phyloP scores from a whole-genome alignment of 345 rosid species.

The Bretschneidera sinensis region DNA sequence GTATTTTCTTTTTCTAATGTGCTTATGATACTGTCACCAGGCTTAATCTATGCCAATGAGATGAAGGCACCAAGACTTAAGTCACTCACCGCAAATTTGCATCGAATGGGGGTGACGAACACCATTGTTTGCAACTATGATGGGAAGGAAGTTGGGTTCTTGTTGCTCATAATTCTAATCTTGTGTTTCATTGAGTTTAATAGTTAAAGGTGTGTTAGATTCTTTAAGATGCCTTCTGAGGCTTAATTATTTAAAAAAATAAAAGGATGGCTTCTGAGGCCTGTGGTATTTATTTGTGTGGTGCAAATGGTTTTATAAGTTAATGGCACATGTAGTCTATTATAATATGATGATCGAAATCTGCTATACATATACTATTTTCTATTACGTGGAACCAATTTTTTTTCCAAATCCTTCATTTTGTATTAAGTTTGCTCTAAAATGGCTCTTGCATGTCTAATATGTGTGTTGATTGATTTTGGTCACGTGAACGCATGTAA shows the following conservation, averaged over 20 bases:
- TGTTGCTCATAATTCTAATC: not conserved
- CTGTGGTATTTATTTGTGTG: too few species aligned
- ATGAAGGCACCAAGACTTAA: constrained; percentile 74
- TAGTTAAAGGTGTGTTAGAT: too few species aligned
- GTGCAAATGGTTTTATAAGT: not conserved
- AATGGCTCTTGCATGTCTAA: not conserved
- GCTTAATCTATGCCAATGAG: constrained; percentile 87
- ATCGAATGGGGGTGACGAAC: constrained; percentile 94
- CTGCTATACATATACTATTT: too few species aligned
- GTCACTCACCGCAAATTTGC: constrained; percentile 89
- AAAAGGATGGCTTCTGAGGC: too few species aligned
- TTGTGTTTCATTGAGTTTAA: not conserved
- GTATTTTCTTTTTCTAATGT: constrained; percentile 1
- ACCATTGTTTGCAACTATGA: constrained; percentile 90
- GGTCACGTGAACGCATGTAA: not conserved
- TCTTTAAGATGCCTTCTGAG: too few species aligned
- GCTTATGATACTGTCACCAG: constrained; percentile 39
- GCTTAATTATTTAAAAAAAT: too few species aligned
- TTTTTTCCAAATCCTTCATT: not conserved
- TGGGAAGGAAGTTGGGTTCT: constrained; percentile 79
- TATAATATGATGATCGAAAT: too few species aligned
- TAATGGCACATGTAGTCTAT: not conserved
- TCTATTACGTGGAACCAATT: not conserved
- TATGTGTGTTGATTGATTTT: not conserved
- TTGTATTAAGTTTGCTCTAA: not conserved